Conservation (phyloP, 2,329 filamentous ascomycete genomes). For the Zymoseptoria pseudotritici region DNA sequence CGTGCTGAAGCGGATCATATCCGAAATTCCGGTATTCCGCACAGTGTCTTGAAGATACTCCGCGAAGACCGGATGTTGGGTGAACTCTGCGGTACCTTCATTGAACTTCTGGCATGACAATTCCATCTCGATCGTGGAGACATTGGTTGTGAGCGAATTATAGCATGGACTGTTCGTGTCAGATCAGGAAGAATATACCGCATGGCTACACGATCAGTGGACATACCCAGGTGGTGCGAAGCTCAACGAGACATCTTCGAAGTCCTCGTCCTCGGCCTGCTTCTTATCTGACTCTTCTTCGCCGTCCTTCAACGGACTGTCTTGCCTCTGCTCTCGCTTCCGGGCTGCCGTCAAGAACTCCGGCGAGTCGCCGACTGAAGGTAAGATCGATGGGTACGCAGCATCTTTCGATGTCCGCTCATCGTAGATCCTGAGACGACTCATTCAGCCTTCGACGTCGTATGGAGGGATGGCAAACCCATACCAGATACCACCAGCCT, state of each 20-base stretch:
- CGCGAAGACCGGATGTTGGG: slow-evolving; percentile 50
- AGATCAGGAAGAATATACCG: background rate
- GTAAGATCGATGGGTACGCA: slow-evolving; percentile 36
- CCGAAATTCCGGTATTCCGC: slow-evolving; percentile 41
- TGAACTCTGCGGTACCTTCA: slow-evolving; percentile 51
- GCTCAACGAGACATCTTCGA: slow-evolving; percentile 7
- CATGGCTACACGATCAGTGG: background rate
- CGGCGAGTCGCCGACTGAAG: slow-evolving; percentile 31
- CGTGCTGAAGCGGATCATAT: slow-evolving; percentile 49
- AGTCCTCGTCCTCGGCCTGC: background rate
- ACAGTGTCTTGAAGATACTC: slow-evolving; percentile 57
- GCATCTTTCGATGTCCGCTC: slow-evolving; percentile 43
- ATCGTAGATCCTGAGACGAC: slow-evolving; percentile 41
- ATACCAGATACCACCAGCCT: slow-evolving; percentile 51
- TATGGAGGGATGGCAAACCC: slow-evolving; percentile 8
- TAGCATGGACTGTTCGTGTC: slow-evolving; percentile 43
- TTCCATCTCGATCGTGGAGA: slow-evolving; percentile 44
- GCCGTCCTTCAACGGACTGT: slow-evolving; percentile 11
- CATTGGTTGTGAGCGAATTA: slow-evolving; percentile 47
- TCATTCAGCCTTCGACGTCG: no score
- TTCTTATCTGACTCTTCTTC: background rate
- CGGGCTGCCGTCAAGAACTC: slow-evolving; percentile 10
- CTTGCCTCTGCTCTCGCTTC: slow-evolving; percentile 2
- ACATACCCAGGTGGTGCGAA: slow-evolving; percentile 45
- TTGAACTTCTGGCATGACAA: slow-evolving; percentile 50